Percentiles rank a stretch among this genome's conserved stretches.
phyloP scores from a whole-genome alignment of 176 grass and related monocot genomes.

The Dactylis glomerata region DNA sequence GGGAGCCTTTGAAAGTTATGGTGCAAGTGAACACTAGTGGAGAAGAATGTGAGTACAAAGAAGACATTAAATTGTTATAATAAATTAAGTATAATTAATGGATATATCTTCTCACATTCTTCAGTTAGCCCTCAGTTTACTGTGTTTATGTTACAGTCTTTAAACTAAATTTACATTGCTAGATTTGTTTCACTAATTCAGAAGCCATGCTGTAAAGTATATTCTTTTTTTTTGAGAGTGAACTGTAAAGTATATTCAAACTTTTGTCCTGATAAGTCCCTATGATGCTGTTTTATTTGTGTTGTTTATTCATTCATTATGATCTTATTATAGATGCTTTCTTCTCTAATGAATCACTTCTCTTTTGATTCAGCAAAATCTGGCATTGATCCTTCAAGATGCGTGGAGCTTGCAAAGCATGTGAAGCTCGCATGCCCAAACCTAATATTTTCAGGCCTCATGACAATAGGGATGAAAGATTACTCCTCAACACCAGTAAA shows the following conservation, averaged over 20 bases:
- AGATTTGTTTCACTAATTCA: neutral
- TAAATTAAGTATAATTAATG: neutral
- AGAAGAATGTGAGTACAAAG: constrained; percentile 82
- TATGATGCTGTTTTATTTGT: neutral
- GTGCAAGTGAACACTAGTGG: constrained; percentile 98
- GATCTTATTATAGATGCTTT: neutral
- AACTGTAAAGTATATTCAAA: neutral
- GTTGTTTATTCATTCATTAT: neutral
- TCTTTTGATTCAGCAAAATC: constrained; percentile 78
- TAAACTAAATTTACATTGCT: neutral
- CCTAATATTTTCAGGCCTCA: constrained; percentile 83
- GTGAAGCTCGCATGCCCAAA: constrained; percentile 69
- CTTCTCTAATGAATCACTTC: neutral
- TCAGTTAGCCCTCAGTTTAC: neutral
- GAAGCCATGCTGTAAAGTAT: neutral
- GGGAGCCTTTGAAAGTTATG: constrained; percentile 75
- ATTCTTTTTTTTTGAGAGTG: neutral
- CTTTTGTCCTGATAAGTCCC: neutral
- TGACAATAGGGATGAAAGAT: constrained; percentile 90
- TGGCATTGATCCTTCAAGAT: constrained; percentile 68
- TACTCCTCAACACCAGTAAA: constrained; percentile 88
- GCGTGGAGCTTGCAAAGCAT: constrained; percentile 69
- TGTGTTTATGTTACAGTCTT: neutral
- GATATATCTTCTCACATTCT: neutral
- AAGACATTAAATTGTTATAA: neutral